Percentiles rank a stretch among this genome's conserved stretches.
These are phyloP conservation scores for Sporothrix curviconia DNA, from an alignment of 2,329 filamentous ascomycete genomes.

Conservation along the genomic window DNA sequence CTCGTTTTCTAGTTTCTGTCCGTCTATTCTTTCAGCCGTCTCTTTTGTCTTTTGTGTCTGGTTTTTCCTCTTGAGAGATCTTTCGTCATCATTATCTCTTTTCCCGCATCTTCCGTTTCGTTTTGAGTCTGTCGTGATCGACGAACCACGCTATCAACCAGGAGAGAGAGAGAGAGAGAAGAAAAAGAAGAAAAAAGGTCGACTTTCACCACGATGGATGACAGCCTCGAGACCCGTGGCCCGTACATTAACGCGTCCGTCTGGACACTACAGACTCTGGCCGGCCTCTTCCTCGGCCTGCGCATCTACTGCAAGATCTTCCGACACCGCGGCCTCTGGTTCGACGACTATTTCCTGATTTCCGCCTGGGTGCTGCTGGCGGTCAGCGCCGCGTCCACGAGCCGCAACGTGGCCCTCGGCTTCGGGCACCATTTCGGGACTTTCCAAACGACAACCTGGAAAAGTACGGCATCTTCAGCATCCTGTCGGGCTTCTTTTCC, in stretches of 20 bases:
- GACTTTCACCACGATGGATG: neutral
- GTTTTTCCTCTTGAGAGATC: neutral
- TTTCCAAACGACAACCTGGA: slow-evolving; percentile 5
- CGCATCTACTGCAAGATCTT: slow-evolving; percentile 24
- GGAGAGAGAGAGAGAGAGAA: no score
- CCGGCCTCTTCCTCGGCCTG: slow-evolving; percentile 21
- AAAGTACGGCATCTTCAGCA: slow-evolving; percentile 17
- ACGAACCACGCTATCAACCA: no score
- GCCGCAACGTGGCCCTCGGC: slow-evolving; percentile 3
- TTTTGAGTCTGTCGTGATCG: neutral
- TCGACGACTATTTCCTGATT: slow-evolving; percentile 25
- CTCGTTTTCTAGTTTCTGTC: neutral
- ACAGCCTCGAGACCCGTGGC: neutral
- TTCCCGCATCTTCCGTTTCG: neutral
- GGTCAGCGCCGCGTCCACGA: slow-evolving; percentile 4
- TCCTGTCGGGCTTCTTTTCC: slow-evolving; percentile 22
- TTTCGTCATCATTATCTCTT: no score
- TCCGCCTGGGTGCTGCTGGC: slow-evolving; percentile 21
- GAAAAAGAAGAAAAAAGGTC: no score
- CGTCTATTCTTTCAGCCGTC: neutral
- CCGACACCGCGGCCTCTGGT: slow-evolving; percentile 22
- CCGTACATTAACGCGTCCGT: slow-evolving; percentile 18
- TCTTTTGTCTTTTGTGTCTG: neutral
- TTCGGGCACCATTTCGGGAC: slow-evolving; percentile 8
- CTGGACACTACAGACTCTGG: slow-evolving; percentile 17